A percentile compares a stretch with the other conserved stretches of the same genome.
Conservation (phyloP, 495 filamentous ascomycete species). For the Neurospora sublineolata region DNA sequence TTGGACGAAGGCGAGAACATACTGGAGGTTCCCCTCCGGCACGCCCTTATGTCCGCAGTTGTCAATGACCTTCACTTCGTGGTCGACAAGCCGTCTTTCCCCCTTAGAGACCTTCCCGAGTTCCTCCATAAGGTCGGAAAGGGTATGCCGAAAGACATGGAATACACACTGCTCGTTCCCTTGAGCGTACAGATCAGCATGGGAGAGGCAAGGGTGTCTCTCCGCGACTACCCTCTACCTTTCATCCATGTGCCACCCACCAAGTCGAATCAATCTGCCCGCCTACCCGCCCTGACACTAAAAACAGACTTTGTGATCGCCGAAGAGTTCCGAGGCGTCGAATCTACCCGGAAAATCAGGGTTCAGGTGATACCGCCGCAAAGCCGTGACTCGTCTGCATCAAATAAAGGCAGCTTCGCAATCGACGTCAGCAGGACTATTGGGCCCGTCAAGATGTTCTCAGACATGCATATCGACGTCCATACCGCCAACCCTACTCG, state of each 20-base stretch:
- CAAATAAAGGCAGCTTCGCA: constrained; percentile 51
- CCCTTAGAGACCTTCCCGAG: constrained; percentile 61
- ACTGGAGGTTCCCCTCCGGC: constrained; percentile 75
- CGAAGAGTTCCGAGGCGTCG: constrained; percentile 72
- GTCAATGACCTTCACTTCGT: constrained; percentile 77
- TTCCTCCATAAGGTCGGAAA: constrained; percentile 87
- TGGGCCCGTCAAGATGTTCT: constrained; percentile 92
- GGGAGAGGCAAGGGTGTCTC: constrained; percentile 73
- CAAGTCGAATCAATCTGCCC: constrained; percentile 64
- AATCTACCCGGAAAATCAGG: constrained; percentile 66
- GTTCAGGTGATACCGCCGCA: constrained; percentile 75
- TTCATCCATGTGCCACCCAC: constrained; percentile 81
- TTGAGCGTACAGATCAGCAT: constrained; percentile 84
- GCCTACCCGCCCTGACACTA: constrained; percentile 70
- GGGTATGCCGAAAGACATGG: constrained; percentile 83
- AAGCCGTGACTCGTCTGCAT: constrained; percentile 21
- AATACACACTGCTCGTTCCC: constrained; percentile 80
- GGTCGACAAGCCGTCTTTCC: constrained; percentile 90
- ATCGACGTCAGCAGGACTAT: constrained; percentile 87
- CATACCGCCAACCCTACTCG: constrained; percentile 83
- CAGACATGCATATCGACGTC: constrained; percentile 80
- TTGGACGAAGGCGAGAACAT: constrained; percentile 74
- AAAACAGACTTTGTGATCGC: constrained; percentile 92
- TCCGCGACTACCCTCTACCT: constrained; percentile 90
- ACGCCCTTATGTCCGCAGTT: constrained; percentile 66